Evolutionary conservation across 2,329 filamentous ascomycete genomes (phyloP).

Genomic region (Alternaria hordeiaustralica): DNA sequence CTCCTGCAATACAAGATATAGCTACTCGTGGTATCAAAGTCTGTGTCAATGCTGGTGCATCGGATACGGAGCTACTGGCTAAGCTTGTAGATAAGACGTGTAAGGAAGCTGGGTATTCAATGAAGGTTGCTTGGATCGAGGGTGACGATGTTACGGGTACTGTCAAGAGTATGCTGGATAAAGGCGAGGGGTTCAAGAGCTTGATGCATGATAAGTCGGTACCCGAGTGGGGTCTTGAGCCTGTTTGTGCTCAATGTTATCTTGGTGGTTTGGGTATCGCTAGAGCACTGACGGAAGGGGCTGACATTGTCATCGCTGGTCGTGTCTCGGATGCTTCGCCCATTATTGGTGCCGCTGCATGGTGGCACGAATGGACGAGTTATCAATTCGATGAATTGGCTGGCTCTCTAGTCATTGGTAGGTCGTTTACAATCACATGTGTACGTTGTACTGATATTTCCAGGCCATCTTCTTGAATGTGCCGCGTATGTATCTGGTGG

Average conservation of each 20-base stretch:
- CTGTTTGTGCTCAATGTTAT: constrained; percentile 20
- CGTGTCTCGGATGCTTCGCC: constrained; percentile 37
- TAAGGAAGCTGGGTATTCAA: constrained; percentile 28
- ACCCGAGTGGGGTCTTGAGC: constrained; percentile 44
- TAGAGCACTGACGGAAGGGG: constrained; percentile 30
- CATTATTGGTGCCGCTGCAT: constrained; percentile 59
- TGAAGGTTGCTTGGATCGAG: constrained; percentile 50
- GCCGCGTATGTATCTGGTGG: constrained; percentile 41
- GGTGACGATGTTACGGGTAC: constrained; percentile 52
- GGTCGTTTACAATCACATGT: neutral
- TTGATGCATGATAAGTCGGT: constrained; percentile 50
- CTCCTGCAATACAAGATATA: constrained; percentile 46
- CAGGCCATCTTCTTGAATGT: constrained; percentile 52
- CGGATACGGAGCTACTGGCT: constrained; percentile 35
- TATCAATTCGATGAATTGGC: constrained; percentile 43
- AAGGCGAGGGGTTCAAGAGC: constrained; percentile 46
- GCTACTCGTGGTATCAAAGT: constrained; percentile 38
- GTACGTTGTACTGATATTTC: constrained; percentile 43
- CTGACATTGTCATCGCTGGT: constrained; percentile 43
- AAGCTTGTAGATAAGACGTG: constrained; percentile 35
- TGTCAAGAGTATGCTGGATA: constrained; percentile 46
- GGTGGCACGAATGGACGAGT: constrained; percentile 60
- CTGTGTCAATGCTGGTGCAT: constrained; percentile 42
- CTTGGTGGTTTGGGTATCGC: constrained; percentile 30
- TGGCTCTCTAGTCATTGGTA: constrained; percentile 40